Evolutionary conservation across 163 green algal genomes (phyloP).

Genomic region (Scenedesmus sp.): DNA sequence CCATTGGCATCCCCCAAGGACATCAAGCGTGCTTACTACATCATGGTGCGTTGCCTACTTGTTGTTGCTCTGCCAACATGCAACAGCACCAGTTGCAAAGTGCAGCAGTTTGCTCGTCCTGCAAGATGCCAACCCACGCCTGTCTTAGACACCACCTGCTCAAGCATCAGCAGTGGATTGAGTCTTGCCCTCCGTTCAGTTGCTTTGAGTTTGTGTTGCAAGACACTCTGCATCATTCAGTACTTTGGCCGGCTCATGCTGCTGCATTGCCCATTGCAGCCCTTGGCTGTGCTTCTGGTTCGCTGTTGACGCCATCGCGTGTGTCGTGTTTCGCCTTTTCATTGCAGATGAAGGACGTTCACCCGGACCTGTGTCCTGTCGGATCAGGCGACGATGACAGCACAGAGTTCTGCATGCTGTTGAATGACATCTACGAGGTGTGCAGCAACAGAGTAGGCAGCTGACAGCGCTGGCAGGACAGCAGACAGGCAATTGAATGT

Average conservation of each 20-base stretch:
- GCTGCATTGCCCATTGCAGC: neutral
- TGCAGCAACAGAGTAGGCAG: neutral
- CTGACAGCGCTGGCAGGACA: neutral
- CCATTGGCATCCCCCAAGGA: slow-evolving; percentile 50
- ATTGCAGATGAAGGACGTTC: slow-evolving; percentile 63
- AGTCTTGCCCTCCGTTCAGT: neutral
- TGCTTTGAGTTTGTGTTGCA: too few relatives aligned
- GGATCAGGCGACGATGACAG: slow-evolving; percentile 60
- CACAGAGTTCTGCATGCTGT: slow-evolving; percentile 70
- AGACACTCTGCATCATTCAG: too few relatives aligned
- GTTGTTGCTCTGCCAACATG: neutral
- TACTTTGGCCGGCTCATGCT: neutral
- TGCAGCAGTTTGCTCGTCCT: neutral
- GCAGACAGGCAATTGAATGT: neutral
- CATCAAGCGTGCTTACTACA: slow-evolving; percentile 70
- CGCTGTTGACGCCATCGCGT: neutral
- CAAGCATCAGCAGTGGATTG: too few relatives aligned
- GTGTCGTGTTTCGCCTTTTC: neutral
- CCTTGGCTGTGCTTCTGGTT: neutral
- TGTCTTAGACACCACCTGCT: too few relatives aligned
- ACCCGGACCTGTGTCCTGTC: slow-evolving; percentile 71
- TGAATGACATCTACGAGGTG: slow-evolving; percentile 73
- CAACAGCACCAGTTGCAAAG: neutral
- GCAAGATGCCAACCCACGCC: neutral
- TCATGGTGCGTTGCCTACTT: neutral